Percentiles rank a stretch among this genome's conserved stretches.
Evolutionary conservation across 768 basidiomycete genomes (phyloP).

Genomic region (Pisolithus sp.): DNA sequence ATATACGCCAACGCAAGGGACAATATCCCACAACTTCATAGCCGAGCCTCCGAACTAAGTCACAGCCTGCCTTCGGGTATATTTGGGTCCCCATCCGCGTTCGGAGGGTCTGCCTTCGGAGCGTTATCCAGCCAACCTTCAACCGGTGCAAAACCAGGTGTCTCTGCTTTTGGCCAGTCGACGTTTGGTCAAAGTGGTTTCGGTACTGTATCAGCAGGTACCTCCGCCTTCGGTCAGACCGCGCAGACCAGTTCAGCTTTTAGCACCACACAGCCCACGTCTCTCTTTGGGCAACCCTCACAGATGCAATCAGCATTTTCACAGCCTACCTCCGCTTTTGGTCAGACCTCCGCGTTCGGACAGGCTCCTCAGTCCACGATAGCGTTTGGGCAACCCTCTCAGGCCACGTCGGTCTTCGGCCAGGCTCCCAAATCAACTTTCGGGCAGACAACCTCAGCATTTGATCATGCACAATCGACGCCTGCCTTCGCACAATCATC

Average conservation of each 20-base stretch:
- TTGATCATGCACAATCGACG: slow-evolving; percentile 28
- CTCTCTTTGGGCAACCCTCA: slow-evolving; percentile 29
- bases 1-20: slow-evolving; percentile 40
- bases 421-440: slow-evolving; percentile 23
- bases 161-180: slow-evolving; percentile 30
- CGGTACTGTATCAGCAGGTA: slow-evolving; percentile 7
- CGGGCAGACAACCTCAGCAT: slow-evolving; percentile 25
- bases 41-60: slow-evolving; percentile 46
- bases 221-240: slow-evolving; percentile 25
- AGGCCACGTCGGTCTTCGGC: slow-evolving; percentile 27
- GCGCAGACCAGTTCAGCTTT: slow-evolving; percentile 27
- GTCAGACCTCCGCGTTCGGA: slow-evolving; percentile 20
- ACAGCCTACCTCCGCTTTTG: slow-evolving; percentile 20
- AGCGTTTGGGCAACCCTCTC: slow-evolving; percentile 30
- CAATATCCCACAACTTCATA: slow-evolving; percentile 45
- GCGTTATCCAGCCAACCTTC: slow-evolving; percentile 24
- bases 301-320: slow-evolving; percentile 29
- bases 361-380: slow-evolving; percentile 25
- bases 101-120: slow-evolving; percentile 35
- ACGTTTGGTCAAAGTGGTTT: slow-evolving; percentile 35
- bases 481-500: slow-evolving; percentile 34
- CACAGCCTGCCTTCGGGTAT: slow-evolving; percentile 3
- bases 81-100: slow-evolving; percentile 16
- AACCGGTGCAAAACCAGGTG: slow-evolving; percentile 24
- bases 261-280: slow-evolving; percentile 22